These are phyloP conservation scores for Phoenix roebelenii DNA, from an alignment of 176 grass and related monocot species.

Conservation along the genomic window DNA sequence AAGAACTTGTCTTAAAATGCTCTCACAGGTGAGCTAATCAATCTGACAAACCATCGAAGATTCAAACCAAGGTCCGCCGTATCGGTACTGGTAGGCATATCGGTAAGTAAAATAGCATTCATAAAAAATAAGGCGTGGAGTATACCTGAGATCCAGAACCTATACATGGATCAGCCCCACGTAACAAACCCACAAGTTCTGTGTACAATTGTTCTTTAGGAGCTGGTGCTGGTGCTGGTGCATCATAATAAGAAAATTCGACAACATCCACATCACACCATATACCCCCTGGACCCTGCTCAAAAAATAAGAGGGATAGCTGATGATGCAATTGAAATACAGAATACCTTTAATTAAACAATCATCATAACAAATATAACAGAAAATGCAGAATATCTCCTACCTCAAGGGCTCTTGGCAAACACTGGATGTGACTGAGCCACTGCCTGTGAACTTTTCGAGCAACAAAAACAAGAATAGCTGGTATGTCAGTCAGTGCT, in stretches of 20 bases:
- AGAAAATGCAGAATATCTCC: not conserved
- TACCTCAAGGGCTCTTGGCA: slow-evolving; percentile 81
- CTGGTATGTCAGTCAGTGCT: slow-evolving; percentile 60
- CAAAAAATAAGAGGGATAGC: slow-evolving; percentile 32
- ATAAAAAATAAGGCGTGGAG: not conserved
- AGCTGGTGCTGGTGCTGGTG: slow-evolving; percentile 59
- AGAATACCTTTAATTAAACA: too few species aligned
- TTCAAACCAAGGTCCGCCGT: not conserved
- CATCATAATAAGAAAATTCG: slow-evolving; percentile 94
- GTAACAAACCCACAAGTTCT: slow-evolving; percentile 69
- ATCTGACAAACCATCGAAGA: too few species aligned
- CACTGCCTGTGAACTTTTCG: slow-evolving; percentile 80
- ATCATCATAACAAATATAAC: too few species aligned
- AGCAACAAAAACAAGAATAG: slow-evolving; percentile 92
- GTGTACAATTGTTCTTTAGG: slow-evolving; percentile 83
- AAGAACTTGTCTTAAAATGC: too few species aligned
- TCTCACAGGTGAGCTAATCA: too few species aligned
- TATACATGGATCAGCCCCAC: slow-evolving; percentile 79
- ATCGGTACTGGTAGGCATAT: too few species aligned
- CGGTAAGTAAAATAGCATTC: too few species aligned
- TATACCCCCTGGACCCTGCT: slow-evolving; percentile 85
- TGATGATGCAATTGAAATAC: too few species aligned
- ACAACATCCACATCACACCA: slow-evolving; percentile 99
- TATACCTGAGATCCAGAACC: slow-evolving; percentile 95
- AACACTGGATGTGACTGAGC: slow-evolving; percentile 63